Evolutionary conservation across 2,329 filamentous ascomycete genomes (phyloP).

Genomic region (Phialophora macrospora): DNA sequence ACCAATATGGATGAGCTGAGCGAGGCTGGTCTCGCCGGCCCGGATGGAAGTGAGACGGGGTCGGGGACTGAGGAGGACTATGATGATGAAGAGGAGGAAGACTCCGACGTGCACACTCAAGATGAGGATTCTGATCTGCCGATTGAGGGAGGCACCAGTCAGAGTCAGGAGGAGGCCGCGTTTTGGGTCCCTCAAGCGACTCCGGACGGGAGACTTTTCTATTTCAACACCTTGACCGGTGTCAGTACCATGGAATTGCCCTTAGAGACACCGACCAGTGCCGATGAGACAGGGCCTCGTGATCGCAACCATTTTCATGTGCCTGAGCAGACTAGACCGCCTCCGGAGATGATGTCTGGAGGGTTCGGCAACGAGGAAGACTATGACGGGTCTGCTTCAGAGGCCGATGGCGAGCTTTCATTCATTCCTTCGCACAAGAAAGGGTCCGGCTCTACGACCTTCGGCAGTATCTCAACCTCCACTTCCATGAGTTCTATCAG

Average conservation of each 20-base stretch:
- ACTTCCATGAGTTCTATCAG: conserved; percentile 83
- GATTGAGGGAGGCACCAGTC: conserved; percentile 68
- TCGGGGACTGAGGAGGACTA: conserved; percentile 64
- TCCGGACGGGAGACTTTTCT: conserved; percentile 88
- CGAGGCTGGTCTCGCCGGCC: conserved; percentile 40
- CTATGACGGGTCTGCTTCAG: conserved; percentile 87
- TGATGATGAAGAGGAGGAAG: conserved; percentile 68
- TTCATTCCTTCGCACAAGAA: conserved; percentile 72
- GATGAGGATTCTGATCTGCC: conserved; percentile 66
- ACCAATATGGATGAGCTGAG: conserved; percentile 70
- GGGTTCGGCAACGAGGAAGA: conserved; percentile 84
- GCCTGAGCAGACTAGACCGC: conserved; percentile 86
- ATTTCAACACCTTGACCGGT: conserved; percentile 97
- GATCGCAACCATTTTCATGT: conserved; percentile 88
- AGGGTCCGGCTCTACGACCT: conserved; percentile 69
- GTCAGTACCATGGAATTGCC: conserved; percentile 94
- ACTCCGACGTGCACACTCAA: conserved; percentile 69
- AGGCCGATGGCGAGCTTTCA: conserved; percentile 77
- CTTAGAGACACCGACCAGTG: conserved; percentile 81
- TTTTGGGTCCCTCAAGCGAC: conserved; percentile 99
- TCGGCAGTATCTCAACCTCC: conserved; percentile 78
- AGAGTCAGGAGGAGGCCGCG: conserved; percentile 81
- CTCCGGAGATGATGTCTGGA: conserved; percentile 86
- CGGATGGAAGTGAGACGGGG: conserved; percentile 58
- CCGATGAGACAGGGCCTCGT: conserved; percentile 80